Conservation (phyloP, 306 rosid genomes). For the Luffa aegyptiaca region DNA sequence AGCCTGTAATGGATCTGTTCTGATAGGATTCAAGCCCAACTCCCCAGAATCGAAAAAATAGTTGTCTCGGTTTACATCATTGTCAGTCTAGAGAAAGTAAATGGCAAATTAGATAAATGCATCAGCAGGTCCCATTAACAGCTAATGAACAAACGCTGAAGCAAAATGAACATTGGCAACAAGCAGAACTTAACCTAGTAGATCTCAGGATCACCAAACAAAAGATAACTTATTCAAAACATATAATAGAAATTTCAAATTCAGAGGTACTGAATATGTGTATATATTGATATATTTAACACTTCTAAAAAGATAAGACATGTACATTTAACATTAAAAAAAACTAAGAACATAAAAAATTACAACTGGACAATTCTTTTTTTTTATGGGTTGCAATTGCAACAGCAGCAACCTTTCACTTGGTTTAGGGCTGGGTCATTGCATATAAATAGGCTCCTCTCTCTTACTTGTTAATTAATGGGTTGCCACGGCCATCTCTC, state of each 20-base stretch:
- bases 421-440: background rate
- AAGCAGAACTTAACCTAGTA: background rate
- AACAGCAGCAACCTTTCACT: background rate
- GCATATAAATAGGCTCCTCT: background rate
- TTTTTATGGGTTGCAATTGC: background rate
- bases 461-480: background rate
- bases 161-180: background rate
- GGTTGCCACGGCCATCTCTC: background rate
- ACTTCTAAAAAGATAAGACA: background rate
- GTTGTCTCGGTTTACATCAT: constrained; percentile 43
- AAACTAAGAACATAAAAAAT: background rate
- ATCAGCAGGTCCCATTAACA: background rate
- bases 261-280: background rate
- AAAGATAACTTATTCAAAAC: background rate
- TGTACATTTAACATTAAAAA: background rate
- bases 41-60: constrained; percentile 69
- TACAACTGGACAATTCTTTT: background rate
- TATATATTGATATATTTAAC: background rate
- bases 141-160: background rate
- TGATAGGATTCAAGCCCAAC: constrained; percentile 72
- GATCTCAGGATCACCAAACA: background rate
- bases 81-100: constrained; percentile 35
- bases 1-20: constrained; percentile 49
- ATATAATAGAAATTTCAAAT: background rate
- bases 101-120: background rate